Percentiles rank a stretch among this genome's conserved stretches.
Evolutionary conservation across 441 rosid genomes (phyloP).

Genomic region (Daphne laureola): DNA sequence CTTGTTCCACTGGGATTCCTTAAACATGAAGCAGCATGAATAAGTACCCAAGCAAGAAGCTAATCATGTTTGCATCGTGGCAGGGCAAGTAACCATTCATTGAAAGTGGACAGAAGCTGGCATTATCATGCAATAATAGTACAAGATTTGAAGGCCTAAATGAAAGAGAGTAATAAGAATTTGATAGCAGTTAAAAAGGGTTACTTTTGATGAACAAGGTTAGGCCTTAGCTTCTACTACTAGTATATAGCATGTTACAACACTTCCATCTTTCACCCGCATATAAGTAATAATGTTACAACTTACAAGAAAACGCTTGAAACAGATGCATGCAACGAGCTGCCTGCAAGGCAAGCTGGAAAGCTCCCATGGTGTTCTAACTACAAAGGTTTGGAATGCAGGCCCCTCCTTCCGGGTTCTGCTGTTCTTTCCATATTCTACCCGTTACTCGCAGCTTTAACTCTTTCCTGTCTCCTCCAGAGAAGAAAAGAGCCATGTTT

Average conservation of each 20-base stretch:
- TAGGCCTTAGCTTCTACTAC: conserved; percentile 19
- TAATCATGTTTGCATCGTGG: no score
- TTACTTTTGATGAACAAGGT: conserved; percentile 22
- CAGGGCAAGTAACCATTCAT: no score
- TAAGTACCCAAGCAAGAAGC: no score
- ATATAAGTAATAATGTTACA: conserved; percentile 17
- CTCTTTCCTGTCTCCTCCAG: conserved; percentile 95
- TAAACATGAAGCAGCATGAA: no score
- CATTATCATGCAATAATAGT: no score
- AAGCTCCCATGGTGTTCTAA: conserved; percentile 13
- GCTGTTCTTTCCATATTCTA: conserved; percentile 94
- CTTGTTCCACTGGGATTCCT: no score
- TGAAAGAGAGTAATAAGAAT: no score
- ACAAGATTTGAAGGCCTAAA: no score
- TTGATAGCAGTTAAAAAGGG: neutral
- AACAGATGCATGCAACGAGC: conserved; percentile 11
- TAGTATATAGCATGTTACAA: conserved; percentile 16
- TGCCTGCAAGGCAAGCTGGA: neutral
- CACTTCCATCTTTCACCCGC: conserved; percentile 15
- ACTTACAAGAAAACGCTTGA: conserved; percentile 14
- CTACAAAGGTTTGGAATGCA: conserved; percentile 85
- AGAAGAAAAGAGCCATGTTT: conserved; percentile 93
- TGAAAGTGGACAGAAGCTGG: no score
- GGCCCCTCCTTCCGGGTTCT: conserved; percentile 70
- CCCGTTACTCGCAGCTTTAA: conserved; percentile 87